Evolutionary conservation across 768 basidiomycete species (phyloP), one percentile per base, ranked within the genome.

Genomic region (Russula ochroleuca): DNA sequence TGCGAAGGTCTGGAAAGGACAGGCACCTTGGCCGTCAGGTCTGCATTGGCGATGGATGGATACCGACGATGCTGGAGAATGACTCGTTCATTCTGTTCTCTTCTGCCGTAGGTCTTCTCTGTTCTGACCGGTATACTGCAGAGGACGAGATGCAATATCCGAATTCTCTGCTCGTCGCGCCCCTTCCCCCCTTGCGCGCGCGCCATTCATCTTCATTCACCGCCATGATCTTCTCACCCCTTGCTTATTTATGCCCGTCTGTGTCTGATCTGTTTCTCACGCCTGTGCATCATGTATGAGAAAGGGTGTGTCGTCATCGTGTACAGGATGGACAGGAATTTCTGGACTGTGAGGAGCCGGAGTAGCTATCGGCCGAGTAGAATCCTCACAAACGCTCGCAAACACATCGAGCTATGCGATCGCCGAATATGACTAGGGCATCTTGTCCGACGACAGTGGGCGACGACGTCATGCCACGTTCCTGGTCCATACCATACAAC

Each of bases 391-490:
- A 15, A 43, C 52, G 52, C 51, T n/a, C 43, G 28, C n/a, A 38
- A 35, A 43, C 15, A 11, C 21, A 53, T 58, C 14, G 25, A 23
- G 9, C 35, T 33, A 38, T 37, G 57, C 35, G 35, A 63, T 59
- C 57, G 51, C 23, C 33, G 15, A 25, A 35, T 41, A 37, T 31
- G 41, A 47, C 38, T 43, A 25, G 49, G 56, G 51, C 43, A 57
- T 45, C 33, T 38, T 35, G 49, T 19, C 21, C 54, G 52, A 47
- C n/a, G 17, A 50, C 48, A 28, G 50, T 33, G 23, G 23, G 6
- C 21, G 21, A 37, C 57, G 50, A 63, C 62, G 62, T 63, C 62
- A 63, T 63, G 8, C n/a, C 15, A 47, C 62, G 48, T 63, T 53
- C 57, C 57, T 59, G 31, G 51, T 48, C 43, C 60, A 61, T 61